Conservation (phyloP, 2,329 filamentous ascomycete genomes). For the Colletotrichum lupini region DNA sequence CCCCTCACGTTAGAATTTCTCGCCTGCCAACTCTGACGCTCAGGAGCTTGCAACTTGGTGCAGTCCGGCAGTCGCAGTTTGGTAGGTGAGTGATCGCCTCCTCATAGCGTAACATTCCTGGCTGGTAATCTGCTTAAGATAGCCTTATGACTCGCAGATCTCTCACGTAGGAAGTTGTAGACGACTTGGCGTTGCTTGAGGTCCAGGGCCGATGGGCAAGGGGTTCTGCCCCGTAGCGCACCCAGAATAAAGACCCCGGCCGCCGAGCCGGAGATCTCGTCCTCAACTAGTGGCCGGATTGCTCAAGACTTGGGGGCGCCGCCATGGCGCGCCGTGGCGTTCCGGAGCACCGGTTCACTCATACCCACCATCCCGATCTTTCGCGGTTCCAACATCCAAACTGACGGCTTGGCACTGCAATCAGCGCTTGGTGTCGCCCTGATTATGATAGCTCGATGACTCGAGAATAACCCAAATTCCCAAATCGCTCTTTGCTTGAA, state of each 20-base stretch:
- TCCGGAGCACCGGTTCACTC: background rate
- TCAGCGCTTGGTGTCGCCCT: background rate
- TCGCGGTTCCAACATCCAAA: conserved; percentile 12
- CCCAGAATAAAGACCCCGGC: background rate
- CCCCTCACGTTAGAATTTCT: background rate
- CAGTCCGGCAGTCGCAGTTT: background rate
- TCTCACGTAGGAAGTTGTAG: background rate
- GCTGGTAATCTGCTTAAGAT: conserved; percentile 5
- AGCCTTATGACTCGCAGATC: conserved; percentile 17
- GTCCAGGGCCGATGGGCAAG: background rate
- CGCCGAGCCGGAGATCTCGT: conserved; percentile 7
- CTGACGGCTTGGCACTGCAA: conserved; percentile 28
- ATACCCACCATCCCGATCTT: background rate
- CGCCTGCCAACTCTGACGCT: background rate
- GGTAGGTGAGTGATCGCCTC: conserved; percentile 9
- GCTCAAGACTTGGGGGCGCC: background rate
- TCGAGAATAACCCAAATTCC: background rate
- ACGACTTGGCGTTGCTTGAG: conserved; percentile 17
- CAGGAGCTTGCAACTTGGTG: background rate
- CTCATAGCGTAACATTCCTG: conserved; percentile 1
- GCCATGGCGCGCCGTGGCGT: background rate
- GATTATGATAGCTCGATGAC: background rate
- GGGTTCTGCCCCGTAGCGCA: background rate
- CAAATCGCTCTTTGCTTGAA: background rate
- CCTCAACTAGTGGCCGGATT: background rate